phyloP scores from a whole-genome alignment of 2,329 filamentous ascomycete genomes.

The Phaeosphaeriaceae sp. region DNA sequence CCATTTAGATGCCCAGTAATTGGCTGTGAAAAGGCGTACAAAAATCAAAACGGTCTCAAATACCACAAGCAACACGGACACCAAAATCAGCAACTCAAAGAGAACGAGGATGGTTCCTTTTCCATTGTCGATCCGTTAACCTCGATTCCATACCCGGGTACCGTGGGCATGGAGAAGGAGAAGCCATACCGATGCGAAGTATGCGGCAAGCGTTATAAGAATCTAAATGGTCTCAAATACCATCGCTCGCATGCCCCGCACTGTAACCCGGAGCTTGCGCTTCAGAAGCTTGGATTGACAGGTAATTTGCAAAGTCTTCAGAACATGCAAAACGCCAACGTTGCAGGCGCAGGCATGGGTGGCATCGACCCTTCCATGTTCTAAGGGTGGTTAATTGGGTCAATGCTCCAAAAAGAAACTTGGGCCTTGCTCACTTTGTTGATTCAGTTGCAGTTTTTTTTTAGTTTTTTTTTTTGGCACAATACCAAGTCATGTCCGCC shows the following conservation, averaged over 20 bases:
- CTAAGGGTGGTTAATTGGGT: constrained; percentile 25
- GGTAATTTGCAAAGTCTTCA: constrained; percentile 50
- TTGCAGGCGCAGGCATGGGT: constrained; percentile 60
- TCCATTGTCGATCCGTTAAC: constrained; percentile 98
- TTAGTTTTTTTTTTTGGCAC: no score
- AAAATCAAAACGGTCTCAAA: constrained; percentile 98
- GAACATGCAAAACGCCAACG: constrained; percentile 53
- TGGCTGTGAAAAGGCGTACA: constrained; percentile 98
- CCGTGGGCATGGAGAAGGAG: constrained; percentile 99
- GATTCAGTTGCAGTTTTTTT: no score
- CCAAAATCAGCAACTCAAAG: constrained; percentile 93
- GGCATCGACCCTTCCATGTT: constrained; percentile 63
- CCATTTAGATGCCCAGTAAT: constrained; percentile 98
- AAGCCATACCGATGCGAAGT: constrained; percentile 98
- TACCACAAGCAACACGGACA: constrained; percentile 89
- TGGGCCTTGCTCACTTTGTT: no score
- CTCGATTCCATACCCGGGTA: constrained; percentile 90
- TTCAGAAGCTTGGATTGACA: constrained; percentile 51
- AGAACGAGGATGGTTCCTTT: constrained; percentile 96
- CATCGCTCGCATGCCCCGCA: constrained; percentile 75
- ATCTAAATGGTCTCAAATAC: constrained; percentile 97
- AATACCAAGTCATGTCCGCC: no score
- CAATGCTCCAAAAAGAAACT: no score
- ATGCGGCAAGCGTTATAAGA: constrained; percentile 99
- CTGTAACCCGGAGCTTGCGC: constrained; percentile 82